A percentile compares a stretch with the other conserved stretches of the same genome.
These are phyloP conservation scores for Daldinia sp. DNA, from an alignment of 2,329 filamentous ascomycete genomes.

Conservation along the genomic window DNA sequence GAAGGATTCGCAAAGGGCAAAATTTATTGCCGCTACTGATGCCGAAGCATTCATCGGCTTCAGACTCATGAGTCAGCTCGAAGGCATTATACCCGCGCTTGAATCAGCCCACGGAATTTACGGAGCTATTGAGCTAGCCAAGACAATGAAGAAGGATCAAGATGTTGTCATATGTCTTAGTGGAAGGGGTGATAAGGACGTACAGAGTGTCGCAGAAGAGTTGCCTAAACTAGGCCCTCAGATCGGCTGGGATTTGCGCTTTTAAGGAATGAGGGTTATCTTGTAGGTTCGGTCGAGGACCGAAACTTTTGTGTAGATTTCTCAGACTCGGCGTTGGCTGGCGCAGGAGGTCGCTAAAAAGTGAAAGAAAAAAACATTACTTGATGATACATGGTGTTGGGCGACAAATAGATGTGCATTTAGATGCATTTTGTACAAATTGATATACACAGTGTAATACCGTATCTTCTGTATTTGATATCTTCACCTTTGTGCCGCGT, in stretches of 20 bases:
- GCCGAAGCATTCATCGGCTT: constrained; percentile 91
- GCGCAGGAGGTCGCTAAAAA: constrained; percentile 18
- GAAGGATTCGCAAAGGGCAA: constrained; percentile 90
- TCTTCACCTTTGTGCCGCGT: background rate
- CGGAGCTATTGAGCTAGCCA: constrained; percentile 89
- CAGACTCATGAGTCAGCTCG: constrained; percentile 83
- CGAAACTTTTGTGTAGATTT: background rate
- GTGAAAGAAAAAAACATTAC: constrained; percentile 13
- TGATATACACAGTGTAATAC: constrained; percentile 33
- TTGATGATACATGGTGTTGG: constrained; percentile 32
- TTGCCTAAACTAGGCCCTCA: constrained; percentile 87
- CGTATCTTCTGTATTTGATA: constrained; percentile 6
- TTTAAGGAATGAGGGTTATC: constrained; percentile 55
- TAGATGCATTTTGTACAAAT: constrained; percentile 37
- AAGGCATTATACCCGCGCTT: constrained; percentile 96
- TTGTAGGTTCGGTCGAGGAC: constrained; percentile 1
- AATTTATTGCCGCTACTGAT: constrained; percentile 92
- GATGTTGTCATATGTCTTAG: constrained; percentile 95
- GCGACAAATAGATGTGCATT: constrained; percentile 35
- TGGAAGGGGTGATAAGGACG: constrained; percentile 96
- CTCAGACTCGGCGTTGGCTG: constrained; percentile 39
- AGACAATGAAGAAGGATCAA: constrained; percentile 88
- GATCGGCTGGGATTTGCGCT: constrained; percentile 81
- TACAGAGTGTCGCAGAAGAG: constrained; percentile 97
- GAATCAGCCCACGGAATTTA: constrained; percentile 94